Percentiles rank a stretch among this genome's conserved stretches.
Conservation (phyloP, 2,329 filamentous ascomycete genomes). For the Epichloe brachyelytri region DNA sequence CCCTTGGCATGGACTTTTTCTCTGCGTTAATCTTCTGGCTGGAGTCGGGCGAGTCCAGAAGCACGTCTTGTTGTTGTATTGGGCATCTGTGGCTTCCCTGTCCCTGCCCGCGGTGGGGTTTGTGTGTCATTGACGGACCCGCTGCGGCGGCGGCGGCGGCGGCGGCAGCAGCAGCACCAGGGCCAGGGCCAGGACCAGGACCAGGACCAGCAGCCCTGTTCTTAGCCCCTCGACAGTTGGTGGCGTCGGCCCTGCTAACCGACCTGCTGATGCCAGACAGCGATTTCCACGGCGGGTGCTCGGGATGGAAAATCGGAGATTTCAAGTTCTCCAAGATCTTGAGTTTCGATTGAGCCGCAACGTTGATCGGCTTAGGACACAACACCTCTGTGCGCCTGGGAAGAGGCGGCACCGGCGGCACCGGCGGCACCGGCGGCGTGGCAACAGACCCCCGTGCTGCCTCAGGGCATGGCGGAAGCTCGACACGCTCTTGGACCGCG, state of each 20-base stretch:
- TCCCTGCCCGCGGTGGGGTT: neutral
- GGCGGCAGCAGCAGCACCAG: too few species aligned
- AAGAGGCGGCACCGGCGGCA: slow-evolving; percentile 2
- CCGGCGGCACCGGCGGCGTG: neutral
- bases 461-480: neutral
- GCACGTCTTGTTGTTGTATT: neutral
- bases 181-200: too few species aligned
- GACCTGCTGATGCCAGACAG: slow-evolving; percentile 2
- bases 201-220: neutral
- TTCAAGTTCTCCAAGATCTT: slow-evolving; percentile 5
- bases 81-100: neutral
- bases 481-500: slow-evolving; percentile 10
- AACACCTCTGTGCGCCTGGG: neutral
- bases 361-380: slow-evolving; percentile 5
- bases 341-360: slow-evolving; percentile 3
- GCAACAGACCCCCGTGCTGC: neutral
- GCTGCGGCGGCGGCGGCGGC: neutral
- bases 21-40: too few species aligned
- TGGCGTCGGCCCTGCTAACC: neutral
- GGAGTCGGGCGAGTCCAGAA: neutral
- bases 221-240: neutral
- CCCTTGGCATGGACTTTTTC: neutral
- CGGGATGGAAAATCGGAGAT: neutral
- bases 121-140: neutral
- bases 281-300: neutral